phyloP scores from a whole-genome alignment of 1,284 basidiomycete genomes.

The Boletus sp. region DNA sequence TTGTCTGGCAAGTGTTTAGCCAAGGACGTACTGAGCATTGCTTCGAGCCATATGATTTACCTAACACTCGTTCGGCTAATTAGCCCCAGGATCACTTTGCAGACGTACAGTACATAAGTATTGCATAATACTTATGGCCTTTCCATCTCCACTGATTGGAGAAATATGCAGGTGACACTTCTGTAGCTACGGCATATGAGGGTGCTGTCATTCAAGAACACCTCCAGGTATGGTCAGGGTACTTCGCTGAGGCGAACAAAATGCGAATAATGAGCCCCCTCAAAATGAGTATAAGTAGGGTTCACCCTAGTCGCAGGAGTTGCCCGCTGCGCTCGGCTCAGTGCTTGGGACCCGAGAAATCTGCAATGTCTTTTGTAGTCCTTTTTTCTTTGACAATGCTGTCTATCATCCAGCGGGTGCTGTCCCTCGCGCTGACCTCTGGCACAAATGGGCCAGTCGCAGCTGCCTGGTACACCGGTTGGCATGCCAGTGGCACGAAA shows the following conservation, averaged over 20 bases:
- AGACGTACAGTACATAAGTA: neutral
- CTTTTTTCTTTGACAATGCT: slow-evolving; percentile 2
- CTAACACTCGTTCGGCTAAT: neutral
- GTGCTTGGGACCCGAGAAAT: neutral
- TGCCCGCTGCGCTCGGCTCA: neutral
- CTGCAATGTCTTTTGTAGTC: slow-evolving; percentile 6
- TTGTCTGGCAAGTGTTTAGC: neutral
- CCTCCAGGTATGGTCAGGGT: neutral
- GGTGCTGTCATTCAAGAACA: neutral
- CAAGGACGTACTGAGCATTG: no score
- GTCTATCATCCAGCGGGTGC: slow-evolving; percentile 2
- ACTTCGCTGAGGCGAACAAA: no score
- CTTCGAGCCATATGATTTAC: neutral
- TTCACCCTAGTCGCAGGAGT: neutral
- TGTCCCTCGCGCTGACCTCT: neutral
- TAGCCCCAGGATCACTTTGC: neutral
- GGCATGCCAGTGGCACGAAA: slow-evolving; percentile 14
- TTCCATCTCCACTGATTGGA: neutral
- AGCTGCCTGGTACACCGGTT: slow-evolving; percentile 23
- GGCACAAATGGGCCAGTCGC: neutral
- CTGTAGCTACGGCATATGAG: neutral
- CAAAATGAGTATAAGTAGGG: slow-evolving; percentile 1
- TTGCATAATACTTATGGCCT: neutral
- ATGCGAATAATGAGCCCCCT: no score
- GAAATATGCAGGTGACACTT: neutral